Percentiles rank a stretch among this genome's conserved stretches.
Conservation (phyloP, 2,329 filamentous ascomycete species). For the Colletotrichum sublineola region DNA sequence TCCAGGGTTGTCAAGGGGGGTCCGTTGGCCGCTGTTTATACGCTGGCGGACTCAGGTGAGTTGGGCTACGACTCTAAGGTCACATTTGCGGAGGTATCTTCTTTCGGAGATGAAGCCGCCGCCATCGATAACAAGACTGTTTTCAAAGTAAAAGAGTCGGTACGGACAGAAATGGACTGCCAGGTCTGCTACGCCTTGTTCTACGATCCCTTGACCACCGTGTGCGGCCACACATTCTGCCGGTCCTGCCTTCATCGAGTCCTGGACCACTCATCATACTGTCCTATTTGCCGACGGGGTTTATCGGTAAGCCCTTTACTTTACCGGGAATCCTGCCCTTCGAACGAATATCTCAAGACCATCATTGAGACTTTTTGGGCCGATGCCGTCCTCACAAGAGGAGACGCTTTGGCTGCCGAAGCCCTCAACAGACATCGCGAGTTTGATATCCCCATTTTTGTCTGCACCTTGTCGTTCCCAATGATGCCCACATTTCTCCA, state of each 20-base stretch:
- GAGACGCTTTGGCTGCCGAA: conserved; percentile 68
- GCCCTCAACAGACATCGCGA: conserved; percentile 68
- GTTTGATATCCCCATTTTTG: conserved; percentile 78
- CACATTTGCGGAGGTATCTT: conserved; percentile 56
- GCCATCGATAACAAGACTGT: conserved; percentile 54
- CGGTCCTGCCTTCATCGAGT: conserved; percentile 81
- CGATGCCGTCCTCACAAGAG: conserved; percentile 71
- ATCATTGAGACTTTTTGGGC: conserved; percentile 79
- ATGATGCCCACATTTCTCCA: conserved; percentile 88
- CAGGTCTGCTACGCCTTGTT: conserved; percentile 89
- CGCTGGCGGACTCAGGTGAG: conserved; percentile 72
- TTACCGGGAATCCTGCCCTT: conserved; percentile 57
- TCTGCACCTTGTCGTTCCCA: conserved; percentile 86
- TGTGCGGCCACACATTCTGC: conserved; percentile 92
- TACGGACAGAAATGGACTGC: conserved; percentile 83
- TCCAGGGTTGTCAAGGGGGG: conserved; percentile 64
- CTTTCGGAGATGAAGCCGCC: conserved; percentile 46
- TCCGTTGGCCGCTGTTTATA: conserved; percentile 75
- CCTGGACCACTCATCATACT: conserved; percentile 82
- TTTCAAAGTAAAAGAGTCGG: conserved; percentile 69
- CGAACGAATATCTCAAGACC: conserved; percentile 73
- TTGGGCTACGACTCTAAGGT: conserved; percentile 70
- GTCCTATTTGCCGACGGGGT: conserved; percentile 82
- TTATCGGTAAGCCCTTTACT: conserved; percentile 65
- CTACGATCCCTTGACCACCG: conserved; percentile 84